Evolutionary conservation across 2,329 filamentous ascomycete genomes (phyloP).

Genomic region (Didymella glomerata): DNA sequence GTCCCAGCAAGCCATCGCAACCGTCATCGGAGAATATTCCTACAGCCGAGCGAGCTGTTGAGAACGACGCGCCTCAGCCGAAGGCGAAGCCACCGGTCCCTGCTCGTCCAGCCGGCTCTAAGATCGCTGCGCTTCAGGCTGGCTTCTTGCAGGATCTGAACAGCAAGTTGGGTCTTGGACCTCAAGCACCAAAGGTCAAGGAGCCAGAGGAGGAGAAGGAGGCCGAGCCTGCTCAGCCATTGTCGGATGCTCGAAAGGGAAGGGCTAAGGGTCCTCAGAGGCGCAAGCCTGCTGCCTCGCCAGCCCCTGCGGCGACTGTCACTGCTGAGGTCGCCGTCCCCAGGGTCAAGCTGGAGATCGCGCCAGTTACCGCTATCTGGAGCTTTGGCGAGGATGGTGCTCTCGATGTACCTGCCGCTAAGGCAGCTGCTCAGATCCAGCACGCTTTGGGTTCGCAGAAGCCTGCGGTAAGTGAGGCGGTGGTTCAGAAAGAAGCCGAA

Average conservation of each 20-base stretch:
- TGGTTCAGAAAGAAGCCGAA: background rate
- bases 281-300: slow-evolving; percentile 70
- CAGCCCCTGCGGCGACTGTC: slow-evolving; percentile 56
- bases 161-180: slow-evolving; percentile 84
- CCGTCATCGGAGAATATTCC: slow-evolving; percentile 53
- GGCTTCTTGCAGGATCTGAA: slow-evolving; percentile 95
- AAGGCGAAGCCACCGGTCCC: slow-evolving; percentile 88
- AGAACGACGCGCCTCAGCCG: slow-evolving; percentile 53
- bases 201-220: slow-evolving; percentile 68
- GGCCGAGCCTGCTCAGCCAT: slow-evolving; percentile 75
- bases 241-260: slow-evolving; percentile 88
- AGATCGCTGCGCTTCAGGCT: slow-evolving; percentile 89
- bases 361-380: slow-evolving; percentile 45
- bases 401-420: slow-evolving; percentile 45
- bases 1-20: slow-evolving; percentile 63
- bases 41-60: slow-evolving; percentile 33
- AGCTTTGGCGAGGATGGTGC: slow-evolving; percentile 47
- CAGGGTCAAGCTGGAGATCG: slow-evolving; percentile 37
- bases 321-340: slow-evolving; percentile 50
- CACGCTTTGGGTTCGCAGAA: slow-evolving; percentile 28
- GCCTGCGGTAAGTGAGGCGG: slow-evolving; percentile 6
- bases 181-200: slow-evolving; percentile 79
- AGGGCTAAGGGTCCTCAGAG: slow-evolving; percentile 87
- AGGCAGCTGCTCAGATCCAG: slow-evolving; percentile 40
- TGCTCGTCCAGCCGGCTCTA: slow-evolving; percentile 77